Evolutionary conservation across 495 filamentous ascomycete genomes (phyloP), one percentile per base, ranked within the genome.

Genomic region (Aspergillus incahuasiensis): DNA sequence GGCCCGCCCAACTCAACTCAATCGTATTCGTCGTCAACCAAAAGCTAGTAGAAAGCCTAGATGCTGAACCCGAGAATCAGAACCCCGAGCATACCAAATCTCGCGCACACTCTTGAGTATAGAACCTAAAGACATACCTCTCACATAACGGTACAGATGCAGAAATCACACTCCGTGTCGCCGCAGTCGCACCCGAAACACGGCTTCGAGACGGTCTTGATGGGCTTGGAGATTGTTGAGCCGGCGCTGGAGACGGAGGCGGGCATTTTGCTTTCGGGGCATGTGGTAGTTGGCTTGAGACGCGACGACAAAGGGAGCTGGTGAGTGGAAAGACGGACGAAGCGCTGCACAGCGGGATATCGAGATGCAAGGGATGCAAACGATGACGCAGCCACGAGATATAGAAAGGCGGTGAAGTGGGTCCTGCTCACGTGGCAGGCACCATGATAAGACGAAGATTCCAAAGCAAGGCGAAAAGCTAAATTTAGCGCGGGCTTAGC

Each of bases 101-200:
- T n/a, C n/a, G n/a, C n/a, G n/a, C n/a, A n/a, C n/a, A n/a, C n/a
- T n/a, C n/a, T n/a, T n/a, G n/a, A n/a, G n/a, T n/a, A n/a, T n/a
- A n/a, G n/a, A n/a, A n/a, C n/a, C n/a, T n/a, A n/a, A 28, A 28
- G 25, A 8, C 25, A 28, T 28, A 28, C 25, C 18, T 47, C 55
- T 71, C 61, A 75, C 74, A 76, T 76, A 54, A 76, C 68, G 21
- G 69, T 71, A 51, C 74, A 76, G 48, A 76, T 73, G 48, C 74
- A 76, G 50, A 67, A 74, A 50, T 76, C 74, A 39, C 74, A 76
- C 47, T 71, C 74, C 28, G 72, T 71, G 52, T 71, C 72, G 2
- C 74, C 72, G 34, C 74, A 76, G 46, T 74, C 74, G 39, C 74
- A 76, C 5, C 72, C 74, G 48, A 76, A 76, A 42, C 74, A 76